Conservation (phyloP, 345 rosid genomes). For the Corchorus olitorius region DNA sequence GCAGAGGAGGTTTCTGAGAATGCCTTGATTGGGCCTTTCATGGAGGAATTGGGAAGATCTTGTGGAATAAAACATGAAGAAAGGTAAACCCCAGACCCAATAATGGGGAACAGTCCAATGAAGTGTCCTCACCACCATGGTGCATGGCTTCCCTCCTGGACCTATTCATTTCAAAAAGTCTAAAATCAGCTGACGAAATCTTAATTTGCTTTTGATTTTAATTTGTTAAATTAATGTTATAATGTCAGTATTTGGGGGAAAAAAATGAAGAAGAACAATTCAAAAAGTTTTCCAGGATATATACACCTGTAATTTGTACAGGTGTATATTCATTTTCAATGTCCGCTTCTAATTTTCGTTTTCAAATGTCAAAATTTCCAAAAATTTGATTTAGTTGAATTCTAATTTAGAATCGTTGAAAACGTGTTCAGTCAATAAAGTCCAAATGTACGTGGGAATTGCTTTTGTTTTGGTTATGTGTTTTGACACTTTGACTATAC, state of each 20-base stretch:
- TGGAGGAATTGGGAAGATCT: conserved; percentile 84
- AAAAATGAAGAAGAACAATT: too few species aligned
- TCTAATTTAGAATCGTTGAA: not conserved
- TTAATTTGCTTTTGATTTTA: not conserved
- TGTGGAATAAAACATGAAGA: conserved; percentile 82
- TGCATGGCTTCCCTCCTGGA: conserved; percentile 33
- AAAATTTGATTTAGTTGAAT: not conserved
- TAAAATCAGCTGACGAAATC: not conserved
- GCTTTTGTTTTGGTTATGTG: not conserved
- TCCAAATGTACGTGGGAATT: not conserved
- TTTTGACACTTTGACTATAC: not conserved
- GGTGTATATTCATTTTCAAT: conserved; percentile 32
- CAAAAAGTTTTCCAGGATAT: not conserved
- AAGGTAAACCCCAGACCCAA: conserved; percentile 88
- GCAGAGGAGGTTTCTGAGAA: conserved; percentile 53
- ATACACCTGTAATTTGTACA: too few species aligned
- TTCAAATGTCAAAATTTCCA: not conserved
- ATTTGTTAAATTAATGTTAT: too few species aligned
- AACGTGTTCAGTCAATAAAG: not conserved
- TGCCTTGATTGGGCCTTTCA: conserved; percentile 66
- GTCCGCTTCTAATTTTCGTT: conserved; percentile 1
- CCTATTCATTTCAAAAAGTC: conserved; percentile 10
- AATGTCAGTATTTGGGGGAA: too few species aligned
- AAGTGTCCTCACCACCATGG: conserved; percentile 70
- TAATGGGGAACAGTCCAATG: conserved; percentile 93